phyloP scores from a whole-genome alignment of 441 rosid genomes.

The Corymbia citriodora region DNA sequence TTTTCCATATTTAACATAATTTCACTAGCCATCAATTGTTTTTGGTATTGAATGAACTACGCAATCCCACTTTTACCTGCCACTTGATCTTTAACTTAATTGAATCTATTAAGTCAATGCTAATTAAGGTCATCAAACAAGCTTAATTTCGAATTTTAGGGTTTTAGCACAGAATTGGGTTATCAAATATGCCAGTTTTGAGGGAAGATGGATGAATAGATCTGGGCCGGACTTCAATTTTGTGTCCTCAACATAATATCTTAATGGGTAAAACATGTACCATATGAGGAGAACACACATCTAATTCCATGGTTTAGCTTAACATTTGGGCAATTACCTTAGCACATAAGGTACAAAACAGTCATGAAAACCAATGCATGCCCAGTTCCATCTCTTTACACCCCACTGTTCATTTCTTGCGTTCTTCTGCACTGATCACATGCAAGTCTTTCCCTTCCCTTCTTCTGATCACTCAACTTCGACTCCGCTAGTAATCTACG shows the following conservation, averaged over 20 bases:
- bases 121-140: not conserved
- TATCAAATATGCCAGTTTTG: not conserved
- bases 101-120: not conserved
- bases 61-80: not conserved
- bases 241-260: not conserved
- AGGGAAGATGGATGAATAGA: not conserved
- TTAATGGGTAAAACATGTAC: not conserved
- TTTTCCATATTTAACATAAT: not conserved
- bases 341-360: not conserved
- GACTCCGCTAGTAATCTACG: not conserved
- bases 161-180: not conserved
- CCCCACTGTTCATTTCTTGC: not conserved
- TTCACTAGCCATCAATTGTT: not conserved
- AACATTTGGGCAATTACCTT: not conserved
- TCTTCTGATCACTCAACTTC: not conserved
- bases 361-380: not conserved
- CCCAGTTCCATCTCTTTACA: not conserved
- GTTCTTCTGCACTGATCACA: not conserved
- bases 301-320: not conserved
- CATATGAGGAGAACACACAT: not conserved
- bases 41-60: not conserved
- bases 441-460: not conserved
- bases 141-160: not conserved
- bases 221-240: not conserved
- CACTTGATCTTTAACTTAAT: not conserved